Conservation (phyloP, 805 yeast genomes). For the Candida dajiaensis region DNA sequence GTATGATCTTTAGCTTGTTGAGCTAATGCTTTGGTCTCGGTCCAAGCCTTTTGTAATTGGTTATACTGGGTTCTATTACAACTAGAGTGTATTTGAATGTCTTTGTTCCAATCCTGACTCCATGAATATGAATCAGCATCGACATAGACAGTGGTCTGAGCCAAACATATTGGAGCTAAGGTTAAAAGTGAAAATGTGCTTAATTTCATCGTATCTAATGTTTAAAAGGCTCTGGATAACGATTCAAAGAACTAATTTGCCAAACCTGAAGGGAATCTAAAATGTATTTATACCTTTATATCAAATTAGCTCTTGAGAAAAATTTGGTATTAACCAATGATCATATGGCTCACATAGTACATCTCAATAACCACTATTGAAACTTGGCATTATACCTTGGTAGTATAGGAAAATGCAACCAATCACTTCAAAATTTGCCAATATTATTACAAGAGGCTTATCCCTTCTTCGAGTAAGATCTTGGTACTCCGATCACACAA, state of each 20-base stretch:
- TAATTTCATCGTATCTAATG: neutral
- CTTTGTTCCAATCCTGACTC: slow-evolving; percentile 14
- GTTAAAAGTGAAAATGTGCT: neutral
- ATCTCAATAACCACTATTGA: neutral
- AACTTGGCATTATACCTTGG: neutral
- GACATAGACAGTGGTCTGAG: slow-evolving; percentile 9
- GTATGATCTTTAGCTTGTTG: slow-evolving; percentile 32
- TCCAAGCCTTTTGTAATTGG: slow-evolving; percentile 21
- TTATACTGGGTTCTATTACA: slow-evolving; percentile 15
- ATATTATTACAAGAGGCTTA: too few relatives aligned
- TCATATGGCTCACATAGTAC: neutral
- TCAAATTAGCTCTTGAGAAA: neutral
- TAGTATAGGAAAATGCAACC: neutral
- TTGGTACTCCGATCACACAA: too few relatives aligned
- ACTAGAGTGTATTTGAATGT: slow-evolving; percentile 16
- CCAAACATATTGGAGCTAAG: slow-evolving; percentile 1
- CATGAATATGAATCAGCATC: slow-evolving; percentile 11
- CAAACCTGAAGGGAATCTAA: neutral
- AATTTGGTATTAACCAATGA: neutral
- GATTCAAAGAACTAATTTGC: neutral
- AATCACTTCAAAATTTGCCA: too few relatives aligned
- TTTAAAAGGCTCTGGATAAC: neutral
- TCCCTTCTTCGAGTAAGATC: neutral
- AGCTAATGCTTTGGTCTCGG: slow-evolving; percentile 29
- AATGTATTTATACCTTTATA: neutral